phyloP scores from a whole-genome alignment of 257 asterid species.

The Petunia secreta region DNA sequence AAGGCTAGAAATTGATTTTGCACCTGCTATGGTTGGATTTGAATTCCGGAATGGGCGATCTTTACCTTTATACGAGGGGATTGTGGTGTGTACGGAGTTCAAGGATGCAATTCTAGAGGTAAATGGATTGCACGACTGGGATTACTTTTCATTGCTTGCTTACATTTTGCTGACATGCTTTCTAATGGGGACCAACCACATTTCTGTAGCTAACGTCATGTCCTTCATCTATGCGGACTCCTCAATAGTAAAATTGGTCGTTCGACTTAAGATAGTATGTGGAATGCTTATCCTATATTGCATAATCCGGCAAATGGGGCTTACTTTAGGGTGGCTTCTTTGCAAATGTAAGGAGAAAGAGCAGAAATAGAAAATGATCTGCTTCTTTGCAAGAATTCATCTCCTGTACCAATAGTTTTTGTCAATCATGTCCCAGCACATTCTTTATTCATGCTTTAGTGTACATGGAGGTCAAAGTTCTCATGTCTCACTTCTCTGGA shows the following conservation, averaged over 20 bases:
- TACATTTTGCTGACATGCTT: neutral
- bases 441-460: neutral
- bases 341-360: neutral
- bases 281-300: neutral
- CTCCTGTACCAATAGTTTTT: neutral
- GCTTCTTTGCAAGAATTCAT: neutral
- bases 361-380: neutral
- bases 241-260: neutral
- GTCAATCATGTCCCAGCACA: neutral
- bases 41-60: constrained; percentile 81
- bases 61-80: constrained; percentile 75
- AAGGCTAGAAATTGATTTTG: constrained; percentile 73
- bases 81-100: constrained; percentile 86
- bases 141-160: neutral
- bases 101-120: constrained; percentile 80
- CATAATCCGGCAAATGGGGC: neutral
- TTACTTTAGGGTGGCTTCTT: too few species aligned
- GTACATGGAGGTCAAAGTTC: neutral
- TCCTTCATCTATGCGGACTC: neutral
- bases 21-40: constrained; percentile 98
- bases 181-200: neutral
- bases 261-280: neutral
- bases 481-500: neutral
- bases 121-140: constrained; percentile 29
- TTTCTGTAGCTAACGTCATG: neutral